Conservation (phyloP, 306 rosid species). For the Glycine latifolia region DNA sequence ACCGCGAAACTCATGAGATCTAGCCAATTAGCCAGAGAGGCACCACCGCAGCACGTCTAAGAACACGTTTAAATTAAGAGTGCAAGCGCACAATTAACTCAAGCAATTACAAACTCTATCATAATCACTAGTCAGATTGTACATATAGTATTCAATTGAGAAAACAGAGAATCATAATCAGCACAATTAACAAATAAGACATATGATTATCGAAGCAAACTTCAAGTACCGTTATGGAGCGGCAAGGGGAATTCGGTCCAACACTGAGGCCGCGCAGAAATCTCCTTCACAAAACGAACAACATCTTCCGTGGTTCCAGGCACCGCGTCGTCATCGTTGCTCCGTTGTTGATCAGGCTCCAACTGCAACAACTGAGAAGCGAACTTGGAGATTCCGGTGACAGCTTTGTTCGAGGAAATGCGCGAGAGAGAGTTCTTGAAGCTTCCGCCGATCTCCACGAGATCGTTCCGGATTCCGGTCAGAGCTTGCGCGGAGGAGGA, state of each 20-base stretch:
- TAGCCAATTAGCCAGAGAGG: background rate
- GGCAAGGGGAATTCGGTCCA: conserved; percentile 90
- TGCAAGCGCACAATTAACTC: too few relatives aligned
- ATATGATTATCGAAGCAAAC: conserved; percentile 14
- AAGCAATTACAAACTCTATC: background rate
- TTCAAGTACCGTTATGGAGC: conserved; percentile 65
- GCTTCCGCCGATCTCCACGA: conserved; percentile 88
- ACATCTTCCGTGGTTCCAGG: conserved; percentile 81
- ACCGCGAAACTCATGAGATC: conserved; percentile 7
- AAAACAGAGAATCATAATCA: conserved; percentile 10
- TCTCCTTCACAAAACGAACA: conserved; percentile 68
- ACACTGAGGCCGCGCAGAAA: conserved; percentile 70
- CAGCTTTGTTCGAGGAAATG: conserved; percentile 77
- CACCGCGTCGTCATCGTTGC: conserved; percentile 44
- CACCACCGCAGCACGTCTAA: background rate
- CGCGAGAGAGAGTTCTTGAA: conserved; percentile 72
- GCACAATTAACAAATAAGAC: conserved; percentile 1
- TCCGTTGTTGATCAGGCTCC: conserved; percentile 45
- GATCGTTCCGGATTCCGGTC: conserved; percentile 83
- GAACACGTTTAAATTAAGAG: too few relatives aligned
- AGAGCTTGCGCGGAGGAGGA: conserved; percentile 53
- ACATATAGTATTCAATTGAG: background rate
- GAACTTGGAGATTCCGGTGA: conserved; percentile 75
- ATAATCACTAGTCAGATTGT: conserved; percentile 1
- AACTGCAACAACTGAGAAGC: conserved; percentile 72